Evolutionary conservation across 2,329 filamentous ascomycete species (phyloP).

Genomic region (Diaporthe citriasiana): DNA sequence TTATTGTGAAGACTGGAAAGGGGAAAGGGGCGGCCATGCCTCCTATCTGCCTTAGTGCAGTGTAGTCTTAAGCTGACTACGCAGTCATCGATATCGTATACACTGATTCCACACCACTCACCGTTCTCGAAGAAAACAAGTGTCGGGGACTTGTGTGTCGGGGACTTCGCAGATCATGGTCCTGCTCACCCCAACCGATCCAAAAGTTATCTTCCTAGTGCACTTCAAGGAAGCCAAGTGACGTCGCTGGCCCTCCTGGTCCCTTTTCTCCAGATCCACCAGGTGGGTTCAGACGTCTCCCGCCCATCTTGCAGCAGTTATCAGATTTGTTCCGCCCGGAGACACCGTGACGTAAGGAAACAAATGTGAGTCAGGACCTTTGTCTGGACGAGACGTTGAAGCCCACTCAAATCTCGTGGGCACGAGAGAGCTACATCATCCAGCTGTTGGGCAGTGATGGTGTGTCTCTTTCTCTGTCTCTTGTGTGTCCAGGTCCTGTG

Average conservation of each 20-base stretch:
- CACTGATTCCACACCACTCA: neutral
- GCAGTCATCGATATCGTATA: neutral
- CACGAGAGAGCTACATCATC: neutral
- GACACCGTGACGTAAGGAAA: conserved; percentile 24
- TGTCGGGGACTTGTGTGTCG: neutral
- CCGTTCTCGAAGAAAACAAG: conserved; percentile 2
- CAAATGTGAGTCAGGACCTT: conserved; percentile 23
- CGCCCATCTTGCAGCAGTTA: neutral
- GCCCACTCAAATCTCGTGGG: conserved; percentile 2
- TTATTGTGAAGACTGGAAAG: neutral
- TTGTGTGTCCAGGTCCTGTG: neutral
- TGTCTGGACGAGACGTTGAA: conserved; percentile 6
- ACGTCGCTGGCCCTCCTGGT: conserved; percentile 17
- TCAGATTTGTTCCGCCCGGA: conserved; percentile 15
- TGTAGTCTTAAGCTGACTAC: neutral
- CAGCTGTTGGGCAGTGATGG: neutral
- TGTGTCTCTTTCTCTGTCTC: neutral
- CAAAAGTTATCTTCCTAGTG: conserved; percentile 33
- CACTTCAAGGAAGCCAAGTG: conserved; percentile 8
- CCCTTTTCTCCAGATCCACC: conserved; percentile 27
- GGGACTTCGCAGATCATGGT: conserved; percentile 23
- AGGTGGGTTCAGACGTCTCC: conserved; percentile 16
- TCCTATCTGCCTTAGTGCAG: neutral
- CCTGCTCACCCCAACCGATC: conserved; percentile 23
- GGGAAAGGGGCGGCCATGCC: neutral